Percentiles rank a stretch among this genome's conserved stretches.
phyloP scores from a whole-genome alignment of 2,329 filamentous ascomycete genomes.

The Botrytis cinerea region DNA sequence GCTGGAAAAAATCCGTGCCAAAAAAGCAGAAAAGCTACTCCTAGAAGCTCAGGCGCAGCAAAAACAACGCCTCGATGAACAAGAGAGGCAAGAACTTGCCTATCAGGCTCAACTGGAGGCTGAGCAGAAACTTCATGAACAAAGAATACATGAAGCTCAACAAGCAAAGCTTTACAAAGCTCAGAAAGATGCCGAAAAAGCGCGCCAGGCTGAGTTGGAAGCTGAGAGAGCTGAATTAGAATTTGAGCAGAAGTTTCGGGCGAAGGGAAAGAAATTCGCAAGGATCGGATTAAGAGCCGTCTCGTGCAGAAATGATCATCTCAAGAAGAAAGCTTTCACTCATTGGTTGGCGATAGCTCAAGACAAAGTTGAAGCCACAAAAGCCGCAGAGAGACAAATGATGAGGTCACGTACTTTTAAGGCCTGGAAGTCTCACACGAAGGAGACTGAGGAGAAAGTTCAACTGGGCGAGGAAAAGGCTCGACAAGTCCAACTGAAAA shows the following conservation, averaged over 20 bases:
- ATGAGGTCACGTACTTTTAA: slow-evolving; percentile 68
- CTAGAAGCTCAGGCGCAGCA: background rate
- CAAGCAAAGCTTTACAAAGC: background rate
- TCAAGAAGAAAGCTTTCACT: slow-evolving; percentile 64
- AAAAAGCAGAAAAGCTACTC: background rate
- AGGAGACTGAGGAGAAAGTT: slow-evolving; percentile 46
- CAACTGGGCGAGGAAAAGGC: slow-evolving; percentile 46
- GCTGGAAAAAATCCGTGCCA: background rate
- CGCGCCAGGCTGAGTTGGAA: slow-evolving; percentile 7
- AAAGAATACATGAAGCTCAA: background rate
- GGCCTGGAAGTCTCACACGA: slow-evolving; percentile 66
- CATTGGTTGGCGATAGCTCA: slow-evolving; percentile 69
- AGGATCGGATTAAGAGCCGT: slow-evolving; percentile 60
- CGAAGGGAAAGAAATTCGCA: slow-evolving; percentile 55
- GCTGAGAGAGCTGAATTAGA: slow-evolving; percentile 8
- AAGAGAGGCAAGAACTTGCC: background rate
- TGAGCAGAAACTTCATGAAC: background rate
- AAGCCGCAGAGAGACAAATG: slow-evolving; percentile 68
- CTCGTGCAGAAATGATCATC: slow-evolving; percentile 64
- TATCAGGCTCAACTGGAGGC: background rate
- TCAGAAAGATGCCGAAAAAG: slow-evolving; percentile 7
- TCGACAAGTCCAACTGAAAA: slow-evolving; percentile 53
- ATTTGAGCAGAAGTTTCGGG: slow-evolving; percentile 31
- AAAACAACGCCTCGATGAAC: background rate
- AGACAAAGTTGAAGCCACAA: slow-evolving; percentile 66